Evolutionary conservation across 129 eudicot species (phyloP).

Genomic region (Helichrysum umbraculigerum): DNA sequence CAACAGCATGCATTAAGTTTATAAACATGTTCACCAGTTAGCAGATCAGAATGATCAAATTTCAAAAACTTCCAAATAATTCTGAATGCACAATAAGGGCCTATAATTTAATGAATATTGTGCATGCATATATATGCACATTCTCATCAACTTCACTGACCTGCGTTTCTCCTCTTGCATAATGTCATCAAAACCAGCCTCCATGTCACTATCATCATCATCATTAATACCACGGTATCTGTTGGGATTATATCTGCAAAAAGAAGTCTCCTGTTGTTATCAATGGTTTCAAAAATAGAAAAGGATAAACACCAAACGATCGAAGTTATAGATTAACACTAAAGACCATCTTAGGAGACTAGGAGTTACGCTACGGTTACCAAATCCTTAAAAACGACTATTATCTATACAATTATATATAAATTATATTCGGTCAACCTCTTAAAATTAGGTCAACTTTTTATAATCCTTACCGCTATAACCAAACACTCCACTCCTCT

Average conservation of each 20-base stretch:
- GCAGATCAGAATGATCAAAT: background rate
- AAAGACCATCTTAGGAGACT: no score
- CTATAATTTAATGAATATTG: background rate
- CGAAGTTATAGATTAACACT: no score
- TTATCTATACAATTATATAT: background rate
- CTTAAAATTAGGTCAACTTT: no score
- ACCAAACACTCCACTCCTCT: no score
- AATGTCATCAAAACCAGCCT: constrained; percentile 69
- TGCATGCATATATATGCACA: background rate
- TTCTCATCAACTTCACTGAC: constrained; percentile 39
- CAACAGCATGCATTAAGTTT: background rate
- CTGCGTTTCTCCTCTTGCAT: constrained; percentile 71
- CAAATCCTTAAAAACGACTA: no score
- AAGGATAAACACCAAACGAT: background rate
- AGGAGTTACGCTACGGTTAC: no score
- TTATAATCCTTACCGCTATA: background rate
- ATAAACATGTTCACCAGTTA: background rate
- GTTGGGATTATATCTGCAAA: constrained; percentile 62
- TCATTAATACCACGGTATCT: constrained; percentile 41
- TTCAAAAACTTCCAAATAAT: background rate
- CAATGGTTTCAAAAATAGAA: background rate
- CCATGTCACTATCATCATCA: constrained; percentile 83
- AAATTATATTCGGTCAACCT: background rate
- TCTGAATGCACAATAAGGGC: background rate
- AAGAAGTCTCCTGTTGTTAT: background rate